Conservation (phyloP, 148 eudicot species). For the Simmondsia chinensis region DNA sequence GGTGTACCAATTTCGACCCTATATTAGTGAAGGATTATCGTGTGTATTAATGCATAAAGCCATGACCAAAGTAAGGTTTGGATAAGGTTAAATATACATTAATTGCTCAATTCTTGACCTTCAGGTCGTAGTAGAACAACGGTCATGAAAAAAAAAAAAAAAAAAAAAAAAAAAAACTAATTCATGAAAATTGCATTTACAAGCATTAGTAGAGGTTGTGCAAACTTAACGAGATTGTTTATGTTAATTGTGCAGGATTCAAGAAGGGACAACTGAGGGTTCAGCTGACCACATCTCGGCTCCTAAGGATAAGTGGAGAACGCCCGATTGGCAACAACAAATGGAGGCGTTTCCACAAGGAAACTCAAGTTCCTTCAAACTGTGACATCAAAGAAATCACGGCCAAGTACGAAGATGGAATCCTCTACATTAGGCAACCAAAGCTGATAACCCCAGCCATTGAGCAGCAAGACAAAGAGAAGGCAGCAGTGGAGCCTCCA, state of each 20-base stretch:
- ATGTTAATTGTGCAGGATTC: slow-evolving; percentile 37
- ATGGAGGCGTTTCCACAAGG: slow-evolving; percentile 46
- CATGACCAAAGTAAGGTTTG: not conserved
- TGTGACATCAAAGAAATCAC: slow-evolving; percentile 40
- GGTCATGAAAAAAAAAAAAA: not conserved
- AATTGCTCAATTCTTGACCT: too few relatives aligned
- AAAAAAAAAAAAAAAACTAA: not conserved
- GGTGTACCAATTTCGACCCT: too few relatives aligned
- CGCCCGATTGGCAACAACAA: slow-evolving; percentile 32
- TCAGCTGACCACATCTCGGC: slow-evolving; percentile 29
- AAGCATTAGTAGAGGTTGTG: too few relatives aligned
- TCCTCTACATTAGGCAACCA: slow-evolving; percentile 39
- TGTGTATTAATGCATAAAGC: too few relatives aligned
- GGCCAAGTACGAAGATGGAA: slow-evolving; percentile 45
- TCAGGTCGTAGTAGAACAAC: too few relatives aligned
- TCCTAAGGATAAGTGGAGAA: slow-evolving; percentile 46
- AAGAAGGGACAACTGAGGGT: slow-evolving; percentile 44
- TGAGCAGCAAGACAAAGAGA: slow-evolving; percentile 1
- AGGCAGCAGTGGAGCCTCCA: slow-evolving; percentile 1
- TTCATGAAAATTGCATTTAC: not conserved
- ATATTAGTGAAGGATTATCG: too few relatives aligned
- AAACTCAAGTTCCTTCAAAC: slow-evolving; percentile 26
- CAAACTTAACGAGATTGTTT: too few relatives aligned
- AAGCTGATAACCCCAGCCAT: slow-evolving; percentile 24
- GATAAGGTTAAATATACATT: not conserved